These are phyloP conservation scores for Xylaria polymorpha DNA, from an alignment of 2,329 filamentous ascomycete species.

Conservation along the genomic window DNA sequence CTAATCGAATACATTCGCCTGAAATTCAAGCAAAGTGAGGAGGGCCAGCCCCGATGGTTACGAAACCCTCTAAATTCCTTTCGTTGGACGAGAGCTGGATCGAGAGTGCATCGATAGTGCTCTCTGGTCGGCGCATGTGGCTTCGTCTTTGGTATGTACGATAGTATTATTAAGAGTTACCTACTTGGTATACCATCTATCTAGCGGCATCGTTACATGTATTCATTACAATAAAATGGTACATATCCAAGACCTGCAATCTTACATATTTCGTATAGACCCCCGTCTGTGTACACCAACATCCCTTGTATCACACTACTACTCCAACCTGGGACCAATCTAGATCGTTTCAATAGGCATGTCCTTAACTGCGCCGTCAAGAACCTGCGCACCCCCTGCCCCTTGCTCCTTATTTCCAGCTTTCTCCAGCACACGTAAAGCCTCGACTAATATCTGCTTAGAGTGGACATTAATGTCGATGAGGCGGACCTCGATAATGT, in stretches of 20 bases:
- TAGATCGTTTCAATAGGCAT: conserved; percentile 1
- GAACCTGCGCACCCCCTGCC: conserved; percentile 2
- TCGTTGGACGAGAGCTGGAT: neutral
- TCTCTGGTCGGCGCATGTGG: no score
- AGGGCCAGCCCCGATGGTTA: neutral
- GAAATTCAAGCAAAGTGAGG: neutral
- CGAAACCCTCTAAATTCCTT: neutral
- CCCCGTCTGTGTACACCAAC: neutral
- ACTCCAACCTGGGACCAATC: neutral
- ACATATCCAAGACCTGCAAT: neutral
- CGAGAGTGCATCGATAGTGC: neutral
- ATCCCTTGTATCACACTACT: neutral
- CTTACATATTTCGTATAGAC: conserved; percentile 3
- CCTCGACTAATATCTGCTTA: conserved; percentile 60
- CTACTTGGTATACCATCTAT: neutral
- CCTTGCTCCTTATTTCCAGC: neutral
- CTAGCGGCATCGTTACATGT: neutral
- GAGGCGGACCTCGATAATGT: conserved; percentile 68
- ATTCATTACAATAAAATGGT: conserved; percentile 16
- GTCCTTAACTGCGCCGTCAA: neutral
- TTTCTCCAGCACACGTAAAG: conserved; percentile 50
- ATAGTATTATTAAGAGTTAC: neutral
- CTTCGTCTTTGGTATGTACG: neutral
- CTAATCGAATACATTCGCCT: no score
- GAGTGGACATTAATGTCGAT: conserved; percentile 64